Evolutionary conservation across 768 basidiomycete species (phyloP), one percentile per base, ranked within the genome.

Genomic region (Hygrophorus pudorinus): DNA sequence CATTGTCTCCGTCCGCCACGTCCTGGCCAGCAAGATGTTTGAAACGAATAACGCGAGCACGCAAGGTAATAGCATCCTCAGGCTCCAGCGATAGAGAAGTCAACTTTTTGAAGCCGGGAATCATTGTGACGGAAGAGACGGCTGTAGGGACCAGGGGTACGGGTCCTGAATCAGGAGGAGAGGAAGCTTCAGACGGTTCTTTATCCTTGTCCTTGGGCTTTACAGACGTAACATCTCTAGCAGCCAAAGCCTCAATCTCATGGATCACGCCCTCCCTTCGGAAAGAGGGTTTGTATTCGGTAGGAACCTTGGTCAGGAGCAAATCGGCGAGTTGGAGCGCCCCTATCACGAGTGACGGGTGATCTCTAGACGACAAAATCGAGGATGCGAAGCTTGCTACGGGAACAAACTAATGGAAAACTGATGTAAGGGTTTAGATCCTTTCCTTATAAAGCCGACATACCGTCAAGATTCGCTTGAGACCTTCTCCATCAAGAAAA

Each of bases 251-350:
- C 51, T 92, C 91, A 30, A 99, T 80, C 59, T 98, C 96, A 61
- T 97, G 87, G 61, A 96, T 81, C 21, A 98, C 96, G 7, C 96
- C 96, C 64, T 99, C 94, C 21, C 93, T 75, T 16, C 88, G 79
- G 72, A 98, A 91, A 0, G 84, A 80, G 13, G 89, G 85, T 56
- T 79, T 81, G 63, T 96, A 98, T 41, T 89, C 73, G 10, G 78
- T 67, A 7, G 89, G 83, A 35, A 91, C 72, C 62, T 96, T 98
- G 56, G 67, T 71, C 41, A 97, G 67, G 6, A 98, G 77, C 18
- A 98, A 67, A 54, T 98, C 96, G 21, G 96, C 90, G 18, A 99
- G 76, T 57, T 98, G 96, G 2, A 98, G 70, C 2, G 90, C 92
- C 30, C 82, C 82, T 31, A 88, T 82, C 28, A 96, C 85, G 35